Base-by-base conservation (phyloP, 139 green algal species). In the Dunaliella primolecta region DNA sequence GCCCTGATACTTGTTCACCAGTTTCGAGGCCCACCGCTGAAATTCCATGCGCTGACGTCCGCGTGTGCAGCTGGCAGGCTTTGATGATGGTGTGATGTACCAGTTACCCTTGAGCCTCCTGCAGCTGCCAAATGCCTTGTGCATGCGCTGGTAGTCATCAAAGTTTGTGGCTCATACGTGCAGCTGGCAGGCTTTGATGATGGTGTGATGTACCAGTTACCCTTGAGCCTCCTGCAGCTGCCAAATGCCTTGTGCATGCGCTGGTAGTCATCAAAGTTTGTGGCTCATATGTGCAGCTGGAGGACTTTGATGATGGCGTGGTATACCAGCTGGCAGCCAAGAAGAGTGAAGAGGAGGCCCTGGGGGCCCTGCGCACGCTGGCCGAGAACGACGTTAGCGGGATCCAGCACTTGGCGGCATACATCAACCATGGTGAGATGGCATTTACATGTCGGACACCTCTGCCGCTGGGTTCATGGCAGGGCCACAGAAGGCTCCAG, bases 271-370 rank as follows among this genome's bases (percentile, higher is more conserved):
- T 23, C 56, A 29, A 29, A 23, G 20, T n/a, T n/a, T 72, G 20
- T n/a, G 56, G 56, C 23, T 20, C 20, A 20, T 72, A 72, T 31
- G 71, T 34, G 32, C 87, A 89, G 87, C 3, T 36, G 21, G 88
- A 93, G 34, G 86, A 91, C 46, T 93, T 91, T 89, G 90, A 93
- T 80, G 90, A 93, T 25, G 90, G 90, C 2, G 90, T 93, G 72
- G 38, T 93, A 25, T 86, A 91, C 79, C 90, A 93, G 86, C 85
- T 93, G 33, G 85, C 78, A 7, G 80, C 84, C 7, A 93, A 93
- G 88, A 80, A 82, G 35, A 90, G 78, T 36, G 88, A 91, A 77
- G 88, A 91, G 1, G 90, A 93, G 79, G 88, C 90, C 0, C 34
- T 90, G 32, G 88, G 46, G 3, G 90, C 90, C n/a, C 86, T 93